Percentiles rank a stretch among this genome's conserved stretches.
phyloP scores from a whole-genome alignment of 73 alveolate species.

The Halteria grandinella region DNA sequence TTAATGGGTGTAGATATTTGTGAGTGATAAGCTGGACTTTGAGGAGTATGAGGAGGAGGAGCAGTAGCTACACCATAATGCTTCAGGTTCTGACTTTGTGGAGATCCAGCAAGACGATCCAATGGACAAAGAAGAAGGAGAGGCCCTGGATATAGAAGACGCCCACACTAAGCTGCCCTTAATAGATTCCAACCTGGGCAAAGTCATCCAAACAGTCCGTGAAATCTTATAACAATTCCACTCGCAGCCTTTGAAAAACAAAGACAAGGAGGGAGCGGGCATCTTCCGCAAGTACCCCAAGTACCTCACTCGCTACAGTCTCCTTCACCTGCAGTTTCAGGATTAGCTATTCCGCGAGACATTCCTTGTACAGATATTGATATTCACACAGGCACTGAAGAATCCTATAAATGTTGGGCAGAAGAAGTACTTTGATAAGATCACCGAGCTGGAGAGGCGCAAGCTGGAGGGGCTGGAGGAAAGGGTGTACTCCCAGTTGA shows the following conservation, averaged over 20 bases:
- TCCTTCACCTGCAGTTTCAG: slow-evolving; percentile 44
- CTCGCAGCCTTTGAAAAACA: slow-evolving; percentile 52
- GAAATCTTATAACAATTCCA: slow-evolving; percentile 37
- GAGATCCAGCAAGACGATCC: background rate
- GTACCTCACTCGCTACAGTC: slow-evolving; percentile 43
- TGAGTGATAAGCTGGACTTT: background rate
- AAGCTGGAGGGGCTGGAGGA: slow-evolving; percentile 7
- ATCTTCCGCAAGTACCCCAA: slow-evolving; percentile 62
- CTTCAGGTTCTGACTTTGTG: too few relatives aligned
- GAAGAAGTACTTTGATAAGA: slow-evolving; percentile 25
- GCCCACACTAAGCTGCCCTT: too few relatives aligned
- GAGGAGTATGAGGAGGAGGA: slow-evolving; percentile 6
- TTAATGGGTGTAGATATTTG: slow-evolving; percentile 6
- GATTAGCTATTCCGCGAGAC: slow-evolving; percentile 47
- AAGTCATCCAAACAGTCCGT: slow-evolving; percentile 31
- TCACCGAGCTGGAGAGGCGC: slow-evolving; percentile 46
- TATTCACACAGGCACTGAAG: slow-evolving; percentile 5
- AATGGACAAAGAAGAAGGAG: slow-evolving; percentile 2
- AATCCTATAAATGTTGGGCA: slow-evolving; percentile 28
- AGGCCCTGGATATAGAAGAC: too few relatives aligned
- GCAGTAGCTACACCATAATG: background rate
- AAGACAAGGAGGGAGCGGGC: slow-evolving; percentile 17
- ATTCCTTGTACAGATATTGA: slow-evolving; percentile 33
- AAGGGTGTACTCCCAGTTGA: background rate
- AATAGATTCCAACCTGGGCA: slow-evolving; percentile 17